Percentiles rank a stretch among this genome's conserved stretches.
Conservation (phyloP, 1,284 basidiomycete genomes). For the Wolfiporia cocos region DNA sequence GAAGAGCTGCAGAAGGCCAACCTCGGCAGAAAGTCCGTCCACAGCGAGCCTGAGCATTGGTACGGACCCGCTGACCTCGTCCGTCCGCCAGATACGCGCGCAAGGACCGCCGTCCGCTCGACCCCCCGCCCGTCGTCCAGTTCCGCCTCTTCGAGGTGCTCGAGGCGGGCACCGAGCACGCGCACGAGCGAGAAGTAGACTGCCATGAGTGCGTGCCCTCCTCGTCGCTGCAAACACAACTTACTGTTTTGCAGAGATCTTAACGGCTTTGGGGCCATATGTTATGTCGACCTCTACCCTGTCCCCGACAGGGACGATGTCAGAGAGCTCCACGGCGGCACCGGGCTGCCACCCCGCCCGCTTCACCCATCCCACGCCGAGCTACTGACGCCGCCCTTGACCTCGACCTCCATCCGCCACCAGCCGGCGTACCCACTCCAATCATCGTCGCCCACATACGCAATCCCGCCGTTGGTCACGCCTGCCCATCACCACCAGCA, state of each 20-base stretch:
- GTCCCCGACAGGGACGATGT: constrained; percentile 29
- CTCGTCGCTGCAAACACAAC: neutral
- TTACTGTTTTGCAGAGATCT: constrained; percentile 29
- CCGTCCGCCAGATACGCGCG: constrained; percentile 30
- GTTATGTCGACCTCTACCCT: constrained; percentile 58
- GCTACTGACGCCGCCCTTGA: too few species aligned
- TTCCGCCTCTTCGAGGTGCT: constrained; percentile 23
- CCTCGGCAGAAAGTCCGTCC: neutral
- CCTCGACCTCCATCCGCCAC: too few species aligned
- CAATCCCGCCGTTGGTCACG: too few species aligned
- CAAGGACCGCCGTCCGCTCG: constrained; percentile 34
- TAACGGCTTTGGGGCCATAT: constrained; percentile 45
- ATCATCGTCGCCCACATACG: too few species aligned
- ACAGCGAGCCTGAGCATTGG: too few species aligned
- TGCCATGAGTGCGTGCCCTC: constrained; percentile 29
- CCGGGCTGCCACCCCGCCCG: too few species aligned
- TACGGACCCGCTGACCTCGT: too few species aligned
- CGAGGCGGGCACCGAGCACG: constrained; percentile 18
- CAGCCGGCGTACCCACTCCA: too few species aligned
- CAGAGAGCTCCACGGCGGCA: too few species aligned
- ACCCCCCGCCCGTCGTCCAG: constrained; percentile 36
- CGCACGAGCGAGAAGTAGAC: constrained; percentile 28
- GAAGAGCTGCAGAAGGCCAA: constrained; percentile 1
- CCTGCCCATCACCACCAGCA: too few species aligned
- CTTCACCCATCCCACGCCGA: too few species aligned